These are phyloP conservation scores for Trichophyton simii DNA, from an alignment of 2,329 filamentous ascomycete species.

Conservation along the genomic window DNA sequence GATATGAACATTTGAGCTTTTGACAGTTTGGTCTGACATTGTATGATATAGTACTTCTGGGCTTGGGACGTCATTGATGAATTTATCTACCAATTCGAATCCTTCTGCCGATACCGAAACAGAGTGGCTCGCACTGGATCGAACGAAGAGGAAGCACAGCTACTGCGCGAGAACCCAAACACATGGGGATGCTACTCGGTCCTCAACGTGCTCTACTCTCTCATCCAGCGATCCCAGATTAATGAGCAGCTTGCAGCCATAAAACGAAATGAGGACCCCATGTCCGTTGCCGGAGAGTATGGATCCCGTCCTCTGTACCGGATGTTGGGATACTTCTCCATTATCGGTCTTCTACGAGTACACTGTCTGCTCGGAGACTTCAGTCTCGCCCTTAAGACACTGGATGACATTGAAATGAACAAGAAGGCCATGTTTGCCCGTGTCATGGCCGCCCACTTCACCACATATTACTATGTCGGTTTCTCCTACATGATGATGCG, in stretches of 20 bases:
- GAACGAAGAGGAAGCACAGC: conserved; percentile 83
- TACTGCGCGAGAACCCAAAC: conserved; percentile 92
- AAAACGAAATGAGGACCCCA: conserved; percentile 84
- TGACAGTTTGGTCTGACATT: neutral
- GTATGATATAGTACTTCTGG: conserved; percentile 83
- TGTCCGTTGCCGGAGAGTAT: conserved; percentile 84
- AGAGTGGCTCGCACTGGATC: conserved; percentile 67
- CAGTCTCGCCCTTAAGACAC: conserved; percentile 92
- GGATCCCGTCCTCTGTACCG: conserved; percentile 87
- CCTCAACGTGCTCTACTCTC: conserved; percentile 96
- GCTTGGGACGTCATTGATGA: conserved; percentile 99
- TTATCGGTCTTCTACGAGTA: conserved; percentile 90
- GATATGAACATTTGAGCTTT: neutral
- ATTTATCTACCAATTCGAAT: conserved; percentile 99
- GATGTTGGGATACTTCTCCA: conserved; percentile 98
- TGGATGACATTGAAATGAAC: conserved; percentile 98
- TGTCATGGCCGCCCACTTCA: conserved; percentile 99
- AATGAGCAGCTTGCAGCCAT: conserved; percentile 91
- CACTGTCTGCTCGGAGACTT: conserved; percentile 97
- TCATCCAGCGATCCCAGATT: conserved; percentile 97
- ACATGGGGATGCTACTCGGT: conserved; percentile 99
- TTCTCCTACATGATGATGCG: conserved; percentile 99
- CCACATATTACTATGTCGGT: conserved; percentile 98
- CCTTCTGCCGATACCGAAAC: conserved; percentile 94
- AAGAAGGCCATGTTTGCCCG: conserved; percentile 99